Evolutionary conservation across 352 stramenopile species (phyloP).

Genomic region (Hyaloperonospora brassicae): DNA sequence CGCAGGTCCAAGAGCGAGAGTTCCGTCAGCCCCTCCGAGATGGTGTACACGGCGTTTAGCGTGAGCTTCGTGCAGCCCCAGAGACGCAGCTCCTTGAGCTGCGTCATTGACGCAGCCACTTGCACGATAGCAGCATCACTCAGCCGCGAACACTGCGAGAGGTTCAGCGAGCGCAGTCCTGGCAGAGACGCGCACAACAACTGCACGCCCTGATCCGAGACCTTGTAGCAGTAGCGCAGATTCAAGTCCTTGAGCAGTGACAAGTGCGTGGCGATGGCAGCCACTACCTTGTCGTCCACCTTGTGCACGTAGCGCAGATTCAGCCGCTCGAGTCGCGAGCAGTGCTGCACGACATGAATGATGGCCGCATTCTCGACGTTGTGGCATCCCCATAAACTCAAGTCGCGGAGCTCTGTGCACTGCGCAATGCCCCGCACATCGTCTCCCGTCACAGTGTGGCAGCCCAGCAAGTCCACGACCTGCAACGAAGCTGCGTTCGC

Average conservation of each 20-base stretch:
- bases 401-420: conserved; percentile 40
- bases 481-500: conserved; percentile 44
- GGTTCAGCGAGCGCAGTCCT: conserved; percentile 53
- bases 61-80: conserved; percentile 81
- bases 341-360: conserved; percentile 44
- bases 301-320: conserved; percentile 83
- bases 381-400: conserved; percentile 72
- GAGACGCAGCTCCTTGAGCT: conserved; percentile 65
- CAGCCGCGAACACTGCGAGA: conserved; percentile 77
- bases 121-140: conserved; percentile 59
- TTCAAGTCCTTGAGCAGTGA: conserved; percentile 61
- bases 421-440: conserved; percentile 40
- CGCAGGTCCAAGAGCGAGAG: conserved; percentile 69
- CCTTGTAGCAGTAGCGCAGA: conserved; percentile 82
- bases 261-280: conserved; percentile 37
- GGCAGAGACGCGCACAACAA: conserved; percentile 42
- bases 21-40: conserved; percentile 51
- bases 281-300: conserved; percentile 68
- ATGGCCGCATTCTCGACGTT: conserved; percentile 69
- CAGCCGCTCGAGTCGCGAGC: conserved; percentile 36
- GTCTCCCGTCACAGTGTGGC: conserved; percentile 53
- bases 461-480: conserved; percentile 66
- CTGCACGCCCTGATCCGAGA: conserved; percentile 58
- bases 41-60: conserved; percentile 55
- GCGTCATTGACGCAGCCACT: conserved; percentile 45